Evolutionary conservation across 257 asterid genomes (phyloP).

Genomic region (Nicotiana benthamiana): DNA sequence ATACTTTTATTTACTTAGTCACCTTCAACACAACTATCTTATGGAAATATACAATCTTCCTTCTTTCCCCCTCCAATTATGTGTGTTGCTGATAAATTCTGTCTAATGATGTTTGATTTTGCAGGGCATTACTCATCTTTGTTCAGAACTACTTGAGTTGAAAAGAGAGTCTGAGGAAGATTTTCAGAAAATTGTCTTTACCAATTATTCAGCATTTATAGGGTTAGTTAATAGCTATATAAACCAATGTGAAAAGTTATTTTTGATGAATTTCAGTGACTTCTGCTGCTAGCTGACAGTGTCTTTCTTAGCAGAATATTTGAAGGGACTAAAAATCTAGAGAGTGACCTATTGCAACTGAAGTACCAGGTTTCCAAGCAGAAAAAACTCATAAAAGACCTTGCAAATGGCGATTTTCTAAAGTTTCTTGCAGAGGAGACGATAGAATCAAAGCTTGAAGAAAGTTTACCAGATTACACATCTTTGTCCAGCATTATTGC

Average conservation of each 20-base stretch:
- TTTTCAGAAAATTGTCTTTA: constrained; percentile 51
- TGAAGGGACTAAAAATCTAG: constrained; percentile 45
- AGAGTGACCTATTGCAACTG: constrained; percentile 41
- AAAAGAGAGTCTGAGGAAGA: constrained; percentile 66
- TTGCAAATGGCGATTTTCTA: constrained; percentile 17
- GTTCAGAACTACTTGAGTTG: constrained; percentile 74
- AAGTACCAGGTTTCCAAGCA: constrained; percentile 44
- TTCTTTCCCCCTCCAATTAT: too few species aligned
- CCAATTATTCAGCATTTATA: constrained; percentile 56
- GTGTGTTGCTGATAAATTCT: neutral
- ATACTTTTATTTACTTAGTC: neutral
- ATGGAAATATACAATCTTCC: neutral
- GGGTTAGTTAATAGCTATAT: constrained; percentile 30
- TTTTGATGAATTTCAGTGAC: neutral
- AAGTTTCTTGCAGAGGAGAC: constrained; percentile 32
- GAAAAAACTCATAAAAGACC: constrained; percentile 33
- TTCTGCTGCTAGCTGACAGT: neutral
- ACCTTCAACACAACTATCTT: neutral
- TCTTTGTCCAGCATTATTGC: constrained; percentile 33
- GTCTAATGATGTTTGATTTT: neutral
- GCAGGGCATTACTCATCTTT: constrained; percentile 71
- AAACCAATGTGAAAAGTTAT: neutral
- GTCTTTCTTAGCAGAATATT: constrained; percentile 38
- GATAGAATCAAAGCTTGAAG: constrained; percentile 29
- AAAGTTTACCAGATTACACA: constrained; percentile 15